A percentile compares a stretch with the other conserved stretches of the same genome.
Conservation (phyloP, 306 rosid genomes). For the Cucurbita argyrosperma region DNA sequence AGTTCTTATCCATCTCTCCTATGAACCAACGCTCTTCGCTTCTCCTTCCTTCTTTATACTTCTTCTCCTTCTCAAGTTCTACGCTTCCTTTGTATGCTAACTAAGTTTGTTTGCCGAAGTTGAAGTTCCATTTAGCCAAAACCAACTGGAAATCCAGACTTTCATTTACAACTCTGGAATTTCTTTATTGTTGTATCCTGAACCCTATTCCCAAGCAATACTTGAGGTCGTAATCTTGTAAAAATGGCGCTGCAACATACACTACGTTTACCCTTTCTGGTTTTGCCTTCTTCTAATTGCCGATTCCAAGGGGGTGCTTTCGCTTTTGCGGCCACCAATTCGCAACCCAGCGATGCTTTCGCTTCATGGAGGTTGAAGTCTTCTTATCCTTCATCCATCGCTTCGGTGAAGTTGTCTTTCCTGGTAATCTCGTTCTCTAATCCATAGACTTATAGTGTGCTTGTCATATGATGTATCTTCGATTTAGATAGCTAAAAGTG, state of each 20-base stretch:
- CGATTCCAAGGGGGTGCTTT: conserved; percentile 12
- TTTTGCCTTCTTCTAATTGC: conserved; percentile 12
- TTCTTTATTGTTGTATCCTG: not conserved
- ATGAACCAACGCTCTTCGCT: not conserved
- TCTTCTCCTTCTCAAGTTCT: not conserved
- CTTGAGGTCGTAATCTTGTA: not conserved
- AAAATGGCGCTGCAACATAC: conserved; percentile 35
- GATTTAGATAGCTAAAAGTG: not conserved
- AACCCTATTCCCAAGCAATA: not conserved
- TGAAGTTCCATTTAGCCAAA: not conserved
- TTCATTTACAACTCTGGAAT: no score
- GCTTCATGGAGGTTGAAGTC: not conserved
- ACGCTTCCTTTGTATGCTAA: not conserved
- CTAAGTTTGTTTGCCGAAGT: not conserved
- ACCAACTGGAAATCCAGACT: not conserved
- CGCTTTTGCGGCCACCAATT: not conserved
- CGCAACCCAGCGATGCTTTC: conserved; percentile 2
- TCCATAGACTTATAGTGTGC: not conserved
- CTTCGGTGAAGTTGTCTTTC: not conserved
- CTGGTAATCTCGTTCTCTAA: not conserved
- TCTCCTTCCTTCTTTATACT: not conserved
- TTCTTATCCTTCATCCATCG: not conserved
- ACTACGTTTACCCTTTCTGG: conserved; percentile 12
- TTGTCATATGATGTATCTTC: not conserved
- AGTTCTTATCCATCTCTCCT: not conserved